A percentile compares a stretch with the other conserved stretches of the same genome.
phyloP scores from a whole-genome alignment of 768 basidiomycete genomes.

The Hortiboletus flavorubellus region DNA sequence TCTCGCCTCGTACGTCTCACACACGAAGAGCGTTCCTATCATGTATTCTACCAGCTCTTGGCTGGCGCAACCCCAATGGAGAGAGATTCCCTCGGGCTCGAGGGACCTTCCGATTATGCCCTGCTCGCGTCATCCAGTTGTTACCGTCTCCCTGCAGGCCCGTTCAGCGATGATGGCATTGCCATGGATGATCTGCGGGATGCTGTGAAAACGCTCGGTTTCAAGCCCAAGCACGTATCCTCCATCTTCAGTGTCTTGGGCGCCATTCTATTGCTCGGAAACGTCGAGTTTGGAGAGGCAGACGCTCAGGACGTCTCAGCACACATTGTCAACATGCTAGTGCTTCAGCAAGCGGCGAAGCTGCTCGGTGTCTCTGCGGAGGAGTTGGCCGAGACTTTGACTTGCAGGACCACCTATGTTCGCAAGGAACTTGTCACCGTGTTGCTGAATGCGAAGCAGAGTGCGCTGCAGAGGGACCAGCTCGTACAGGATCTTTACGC shows the following conservation, averaged over 20 bases:
- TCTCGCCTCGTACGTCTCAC: constrained; percentile 49
- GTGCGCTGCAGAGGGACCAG: constrained; percentile 50
- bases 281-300: constrained; percentile 54
- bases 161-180: constrained; percentile 57
- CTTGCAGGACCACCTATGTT: constrained; percentile 55
- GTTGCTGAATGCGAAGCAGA: constrained; percentile 49
- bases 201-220: constrained; percentile 53
- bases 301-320: constrained; percentile 55
- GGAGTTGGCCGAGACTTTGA: constrained; percentile 51
- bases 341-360: constrained; percentile 48
- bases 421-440: constrained; percentile 58
- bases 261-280: constrained; percentile 55
- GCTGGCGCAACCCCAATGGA: constrained; percentile 56
- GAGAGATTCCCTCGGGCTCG: constrained; percentile 49
- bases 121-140: constrained; percentile 57
- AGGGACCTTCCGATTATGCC: constrained; percentile 57
- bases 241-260: constrained; percentile 53
- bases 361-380: constrained; percentile 53
- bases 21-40: constrained; percentile 62
- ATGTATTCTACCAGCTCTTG: constrained; percentile 64
- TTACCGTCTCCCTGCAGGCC: constrained; percentile 62
- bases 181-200: constrained; percentile 57
- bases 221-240: constrained; percentile 56
- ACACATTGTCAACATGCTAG: constrained; percentile 41
- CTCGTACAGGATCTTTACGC: constrained; percentile 59